Evolutionary conservation across 2,329 filamentous ascomycete genomes (phyloP), one percentile per base, ranked within the genome.

Genomic region (Colletotrichum kahawae): DNA sequence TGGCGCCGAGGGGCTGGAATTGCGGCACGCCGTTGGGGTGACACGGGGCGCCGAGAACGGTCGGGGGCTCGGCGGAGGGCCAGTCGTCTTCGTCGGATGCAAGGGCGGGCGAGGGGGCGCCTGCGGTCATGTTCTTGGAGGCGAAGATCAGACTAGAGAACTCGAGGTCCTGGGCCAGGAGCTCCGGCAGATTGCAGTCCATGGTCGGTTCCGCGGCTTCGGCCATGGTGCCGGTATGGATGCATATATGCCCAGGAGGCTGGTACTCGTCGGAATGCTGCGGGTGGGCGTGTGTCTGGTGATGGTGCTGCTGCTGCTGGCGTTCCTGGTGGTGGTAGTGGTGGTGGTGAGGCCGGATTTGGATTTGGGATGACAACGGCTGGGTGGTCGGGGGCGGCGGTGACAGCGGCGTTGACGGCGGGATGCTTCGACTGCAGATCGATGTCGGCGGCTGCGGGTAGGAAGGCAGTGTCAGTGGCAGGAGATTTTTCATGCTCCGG

Each of bases 101-200:
- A 18, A 88, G 79, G 4, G 81, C 79, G 43, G 81, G 81, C 13
- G 82, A 81, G 1, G 90, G 90, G 10, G 83, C 79, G 10, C 90
- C 90, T 27, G 89, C 86, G 7, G 89, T 90, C 85, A 91, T 87
- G 72, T 87, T 87, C 79, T 83, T 89, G 16, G 88, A 85, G 31
- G 82, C 82, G 71, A 91, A 91, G 31, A 90, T 79, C 12, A 84
- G 82, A 66, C 83, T 83, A 21, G 88, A 90, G 27, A 84, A 79
- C 78, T 90, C 87, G 60, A 92, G 82, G 76, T 92, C 89, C 74
- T 84, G 85, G 8, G 86, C 90, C n/a, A 92, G 83, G 51, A 91
- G 78, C 81, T 92, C 90, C 4, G 90, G 88, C 21, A 92, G 83
- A 81, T 88, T 91, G 79, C 86, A 86, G 81, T 82, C 77, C 67